Base-by-base conservation (phyloP, 352 stramenopile genomes). In the Phytopythium cucurbitacearum region DNA sequence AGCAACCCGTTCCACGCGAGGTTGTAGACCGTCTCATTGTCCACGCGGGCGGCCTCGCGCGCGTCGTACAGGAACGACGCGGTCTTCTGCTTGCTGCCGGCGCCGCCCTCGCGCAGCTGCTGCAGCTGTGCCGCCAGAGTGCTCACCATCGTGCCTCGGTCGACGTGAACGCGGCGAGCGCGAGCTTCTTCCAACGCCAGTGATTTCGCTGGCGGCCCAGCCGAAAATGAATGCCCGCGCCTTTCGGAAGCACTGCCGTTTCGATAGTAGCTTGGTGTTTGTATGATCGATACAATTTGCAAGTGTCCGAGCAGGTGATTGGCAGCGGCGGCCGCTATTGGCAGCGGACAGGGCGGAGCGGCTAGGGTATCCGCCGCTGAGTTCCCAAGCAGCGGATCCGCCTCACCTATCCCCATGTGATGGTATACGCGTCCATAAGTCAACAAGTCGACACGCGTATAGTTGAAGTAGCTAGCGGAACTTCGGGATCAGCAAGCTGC, bases 11-110 rank as follows among this genome's bases (percentile, higher is more conserved):
- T 91, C 73, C 83, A 92, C 34, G 85, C 85, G 50, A 91, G 65
- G 61, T 95, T 91, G 65, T 88, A 95, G 7, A 92, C 64, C 7
- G 79, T 93, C 65, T 92, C 82, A 50, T 90, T 69, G 67, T 95
- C 85, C 54, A 95, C 67, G 41, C 80, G 77, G 57, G 83, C 77
- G 7, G 85, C 85, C 43, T 92, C 85, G 46, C 81, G 82, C 54
- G 82, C 56, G 58, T 95, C 85, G 53, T 95, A 91, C 35, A 95
- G 71, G 65, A 95, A 95, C 45, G 85, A 84, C 63, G 81, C 77
- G 51, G 82, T 85, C 57, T 85, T 86, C 62, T 78, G 76, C 64
- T 93, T 89, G 68, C 76, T 89, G 57, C 85, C 79, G 49, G 73
- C 81, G 60, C 83, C 85, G 44, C 64, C 67, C 58, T 91, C 79